These are phyloP conservation scores for Eucalyptus erythrocorys DNA, from an alignment of 345 rosid species.

Conservation along the genomic window DNA sequence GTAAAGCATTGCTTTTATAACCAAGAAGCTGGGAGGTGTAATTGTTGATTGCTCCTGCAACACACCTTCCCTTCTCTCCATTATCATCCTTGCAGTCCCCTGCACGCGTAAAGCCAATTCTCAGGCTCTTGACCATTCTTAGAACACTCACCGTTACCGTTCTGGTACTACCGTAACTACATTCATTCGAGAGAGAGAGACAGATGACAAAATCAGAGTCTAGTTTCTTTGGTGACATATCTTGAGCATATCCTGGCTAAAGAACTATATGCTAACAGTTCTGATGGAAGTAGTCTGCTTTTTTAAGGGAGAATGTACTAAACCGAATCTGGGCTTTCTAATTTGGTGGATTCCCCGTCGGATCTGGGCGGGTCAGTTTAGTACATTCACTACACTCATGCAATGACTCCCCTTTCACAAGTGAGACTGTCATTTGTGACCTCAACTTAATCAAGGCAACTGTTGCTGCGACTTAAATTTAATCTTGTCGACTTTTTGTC, in stretches of 20 bases:
- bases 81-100: constrained; percentile 86
- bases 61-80: constrained; percentile 58
- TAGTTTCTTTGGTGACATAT: not conserved
- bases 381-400: not conserved
- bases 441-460: not conserved
- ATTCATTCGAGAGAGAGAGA: not conserved
- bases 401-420: not conserved
- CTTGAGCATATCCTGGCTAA: not conserved
- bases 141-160: not conserved
- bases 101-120: not conserved
- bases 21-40: constrained; percentile 85
- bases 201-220: not conserved
- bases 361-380: not conserved
- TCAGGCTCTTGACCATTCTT: not conserved
- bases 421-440: not conserved
- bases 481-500: not conserved
- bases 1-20: constrained; percentile 23
- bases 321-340: not conserved
- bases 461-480: not conserved
- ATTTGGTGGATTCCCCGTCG: not conserved
- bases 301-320: not conserved
- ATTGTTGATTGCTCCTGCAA: constrained; percentile 81
- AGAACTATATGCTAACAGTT: not conserved
- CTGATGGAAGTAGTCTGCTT: not conserved
- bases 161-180: not conserved